Base-by-base conservation (phyloP, 1,284 basidiomycete species). In the Cerrena zonata region DNA sequence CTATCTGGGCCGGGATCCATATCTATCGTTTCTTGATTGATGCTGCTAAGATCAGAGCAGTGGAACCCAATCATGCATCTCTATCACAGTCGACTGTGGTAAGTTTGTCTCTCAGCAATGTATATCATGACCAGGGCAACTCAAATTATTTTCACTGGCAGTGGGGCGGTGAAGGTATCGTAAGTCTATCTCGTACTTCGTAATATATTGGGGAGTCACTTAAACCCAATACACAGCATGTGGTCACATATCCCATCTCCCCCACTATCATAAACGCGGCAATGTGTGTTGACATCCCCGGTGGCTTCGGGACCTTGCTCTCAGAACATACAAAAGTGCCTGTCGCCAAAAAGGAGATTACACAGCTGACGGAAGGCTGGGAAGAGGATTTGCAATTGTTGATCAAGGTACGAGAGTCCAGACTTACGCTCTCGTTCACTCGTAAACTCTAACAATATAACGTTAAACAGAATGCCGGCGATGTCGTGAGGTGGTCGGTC, bases 1-100 rank as follows among this genome's bases (percentile, higher is more conserved):
- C 74, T 4, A 60, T 61, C 10, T 77, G 71, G 71, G 73, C 69
- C 12, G 75, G 75, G 18, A 71, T 65, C 7, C 60, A 67, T 36
- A 69, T 69, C 3, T 77, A 76, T 55, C 66, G 75, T 36, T 67
- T 63, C 5, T 60, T 75, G 58, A 67, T 57, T 56, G 61, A 40
- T 42, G 65, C 40, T 51, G 64, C 56, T 58, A 71, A 46, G 34
- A 57, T 76, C 44, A 54, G 69, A 7, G 56, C 59, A 30, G 15
- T 15, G 7, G 7, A 34, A 7, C 30, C 30, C 7, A 15, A 34
- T 34, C 63, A n/a, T 65, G 15, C 15, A 7, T 7, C 30, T 7
- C 30, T 34, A 7, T 7, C 30, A 15, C 30, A 15, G 30, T 7
- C 7, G 15, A 34, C 30, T 7, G 15, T 34, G 30, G 30, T 34